Percentiles rank a stretch among this genome's conserved stretches.
Evolutionary conservation across 129 eudicot genomes (phyloP).

Genomic region (Chrysanthemum makinoi): DNA sequence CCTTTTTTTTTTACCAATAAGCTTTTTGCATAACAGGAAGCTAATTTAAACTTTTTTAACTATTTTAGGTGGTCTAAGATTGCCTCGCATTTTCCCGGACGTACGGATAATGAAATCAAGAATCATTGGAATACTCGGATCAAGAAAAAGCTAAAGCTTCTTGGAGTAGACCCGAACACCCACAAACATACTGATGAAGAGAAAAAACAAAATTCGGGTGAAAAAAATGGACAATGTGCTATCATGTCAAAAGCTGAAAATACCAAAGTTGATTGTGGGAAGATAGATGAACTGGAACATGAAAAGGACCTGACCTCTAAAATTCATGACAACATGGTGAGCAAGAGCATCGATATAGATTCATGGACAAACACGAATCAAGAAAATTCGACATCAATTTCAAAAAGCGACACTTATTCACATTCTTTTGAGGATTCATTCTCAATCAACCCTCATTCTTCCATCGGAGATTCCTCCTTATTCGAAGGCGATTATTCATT

Average conservation of each 20-base stretch:
- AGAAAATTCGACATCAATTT: constrained; percentile 24
- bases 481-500: constrained; percentile 29
- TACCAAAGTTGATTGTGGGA: constrained; percentile 14
- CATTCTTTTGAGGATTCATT: constrained; percentile 38
- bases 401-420: constrained; percentile 32
- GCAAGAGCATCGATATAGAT: constrained; percentile 24
- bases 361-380: constrained; percentile 36
- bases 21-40: too few species aligned
- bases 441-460: constrained; percentile 35
- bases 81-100: constrained; percentile 79
- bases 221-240: constrained; percentile 19
- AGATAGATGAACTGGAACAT: constrained; percentile 3
- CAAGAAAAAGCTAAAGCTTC: constrained; percentile 66
- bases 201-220: constrained; percentile 21
- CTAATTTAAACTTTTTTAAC: neutral
- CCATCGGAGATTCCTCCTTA: constrained; percentile 31
- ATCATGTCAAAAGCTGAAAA: constrained; percentile 20
- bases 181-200: constrained; percentile 41
- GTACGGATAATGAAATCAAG: constrained; percentile 80
- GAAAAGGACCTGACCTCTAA: constrained; percentile 12
- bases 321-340: constrained; percentile 13
- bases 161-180: constrained; percentile 49
- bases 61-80: constrained; percentile 68
- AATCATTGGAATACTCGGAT: constrained; percentile 85
- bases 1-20: too few species aligned